Base-by-base conservation (phyloP, 139 green algal species). In the Chlamydomonas incerta region DNA sequence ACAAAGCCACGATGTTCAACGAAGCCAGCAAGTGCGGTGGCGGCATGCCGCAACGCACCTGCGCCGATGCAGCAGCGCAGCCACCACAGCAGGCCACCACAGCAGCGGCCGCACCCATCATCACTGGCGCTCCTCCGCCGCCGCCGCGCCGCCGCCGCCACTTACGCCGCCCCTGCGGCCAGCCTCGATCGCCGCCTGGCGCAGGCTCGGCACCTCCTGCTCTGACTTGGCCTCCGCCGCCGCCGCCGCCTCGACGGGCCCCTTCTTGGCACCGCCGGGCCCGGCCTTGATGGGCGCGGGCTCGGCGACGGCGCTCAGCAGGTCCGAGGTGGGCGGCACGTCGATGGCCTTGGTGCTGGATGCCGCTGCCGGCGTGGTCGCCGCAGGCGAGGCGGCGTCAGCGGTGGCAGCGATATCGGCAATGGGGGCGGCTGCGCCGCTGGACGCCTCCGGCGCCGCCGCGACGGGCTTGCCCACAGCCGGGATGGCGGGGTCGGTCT, bases 301-400 rank as follows among this genome's bases (percentile, higher is more conserved):
- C 62, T 74, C 33, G 0, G 76, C 37, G 33, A 83, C 76, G 14
- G 60, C n/a, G 37, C 37, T 47, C 37, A 83, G 76, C 55, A 83
- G 37, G 23, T 83, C 76, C 28, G 76, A 83, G 37, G 11, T 83
- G 76, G 76, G 3, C 15, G 28, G 76, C 35, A 83, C 34, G 2
- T 63, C 41, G 24, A 29, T 58, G 62, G 76, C 28, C 21, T 47
- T 47, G 29, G 9, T 83, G 62, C 26, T 14, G 29, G 76, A 83
- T 50, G 41, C 41, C 8, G 41, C 41, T 50, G 8, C 6, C 41
- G 41, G 41, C 41, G n/a, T n/a, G n/a, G n/a, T n/a, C n/a, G n/a
- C n/a, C n/a, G n/a, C n/a, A n/a, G n/a, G n/a, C n/a, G n/a, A n/a
- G 41, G 41, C 41, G 41, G 41, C 41, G 8, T 50, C 41, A 50